These are phyloP conservation scores for Saturnispora mendoncae DNA, from an alignment of 805 yeast species.

Conservation along the genomic window DNA sequence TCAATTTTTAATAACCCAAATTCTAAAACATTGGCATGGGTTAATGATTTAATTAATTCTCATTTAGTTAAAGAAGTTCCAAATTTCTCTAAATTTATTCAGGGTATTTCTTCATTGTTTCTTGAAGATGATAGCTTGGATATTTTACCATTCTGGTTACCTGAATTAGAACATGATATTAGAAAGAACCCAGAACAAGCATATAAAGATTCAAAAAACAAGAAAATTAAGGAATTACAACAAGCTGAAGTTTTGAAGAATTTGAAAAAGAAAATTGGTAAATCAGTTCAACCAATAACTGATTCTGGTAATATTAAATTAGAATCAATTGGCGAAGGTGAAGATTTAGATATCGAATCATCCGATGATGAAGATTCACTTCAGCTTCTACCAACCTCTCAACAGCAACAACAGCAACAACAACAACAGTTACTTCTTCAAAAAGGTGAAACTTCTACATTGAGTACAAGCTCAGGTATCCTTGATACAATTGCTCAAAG, in stretches of 20 bases:
- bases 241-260: constrained; percentile 31
- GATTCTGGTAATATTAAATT: constrained; percentile 23
- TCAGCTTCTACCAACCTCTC: constrained; percentile 13
- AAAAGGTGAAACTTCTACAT: constrained; percentile 1
- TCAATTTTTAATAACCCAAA: constrained; percentile 41
- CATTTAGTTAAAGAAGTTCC: constrained; percentile 91
- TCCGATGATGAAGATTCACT: constrained; percentile 50
- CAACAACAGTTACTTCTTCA: not conserved
- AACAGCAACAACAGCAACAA: constrained; percentile 4
- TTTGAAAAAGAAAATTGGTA: constrained; percentile 37
- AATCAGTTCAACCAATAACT: constrained; percentile 28
- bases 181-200: constrained; percentile 75
- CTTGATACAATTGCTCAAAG: constrained; percentile 9
- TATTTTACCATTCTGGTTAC: constrained; percentile 88
- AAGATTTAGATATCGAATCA: constrained; percentile 37
- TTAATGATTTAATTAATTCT: constrained; percentile 73
- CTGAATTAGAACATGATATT: constrained; percentile 75
- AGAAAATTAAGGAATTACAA: constrained; percentile 38
- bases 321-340: constrained; percentile 28
- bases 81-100: constrained; percentile 84
- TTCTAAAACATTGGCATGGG: constrained; percentile 53
- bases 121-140: constrained; percentile 87
- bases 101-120: constrained; percentile 82
- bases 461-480: constrained; percentile 2
- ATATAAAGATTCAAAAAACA: constrained; percentile 54